Conservation (phyloP, 768 basidiomycete genomes). For the Lentinula detonsa region DNA sequence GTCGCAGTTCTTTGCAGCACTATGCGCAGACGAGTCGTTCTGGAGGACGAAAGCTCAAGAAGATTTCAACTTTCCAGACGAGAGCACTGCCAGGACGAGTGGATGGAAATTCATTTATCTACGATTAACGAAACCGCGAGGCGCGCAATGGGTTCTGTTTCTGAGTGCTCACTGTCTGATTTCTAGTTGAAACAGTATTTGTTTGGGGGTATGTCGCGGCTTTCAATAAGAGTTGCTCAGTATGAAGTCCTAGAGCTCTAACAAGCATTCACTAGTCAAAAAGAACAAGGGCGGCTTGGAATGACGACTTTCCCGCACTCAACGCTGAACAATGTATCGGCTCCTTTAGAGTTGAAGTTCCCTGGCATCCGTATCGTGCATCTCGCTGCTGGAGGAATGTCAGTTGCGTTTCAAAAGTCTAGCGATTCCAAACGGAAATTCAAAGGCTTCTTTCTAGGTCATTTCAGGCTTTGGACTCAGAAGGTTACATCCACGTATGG, state of each 20-base stretch:
- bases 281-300: constrained; percentile 60
- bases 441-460: constrained; percentile 44
- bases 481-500: constrained; percentile 75
- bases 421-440: not conserved
- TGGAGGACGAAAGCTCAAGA: constrained; percentile 65
- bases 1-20: constrained; percentile 43
- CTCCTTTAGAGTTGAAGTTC: constrained; percentile 58
- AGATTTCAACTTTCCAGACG: constrained; percentile 77
- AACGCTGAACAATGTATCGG: constrained; percentile 40
- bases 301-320: constrained; percentile 28
- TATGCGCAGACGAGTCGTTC: constrained; percentile 68
- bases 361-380: constrained; percentile 60
- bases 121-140: constrained; percentile 63
- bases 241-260: not conserved
- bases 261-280: constrained; percentile 37
- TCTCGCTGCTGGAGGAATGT: constrained; percentile 82
- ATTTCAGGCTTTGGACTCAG: constrained; percentile 79
- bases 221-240: not conserved
- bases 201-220: constrained; percentile 41
- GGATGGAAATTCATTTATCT: constrained; percentile 82
- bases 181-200: constrained; percentile 27
- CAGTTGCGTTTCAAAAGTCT: constrained; percentile 18
- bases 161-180: not conserved
- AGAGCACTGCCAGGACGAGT: constrained; percentile 63
- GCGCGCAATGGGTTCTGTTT: constrained; percentile 27